A percentile compares a stretch with the other conserved stretches of the same genome.
Conservation (phyloP, 1,284 basidiomycete species). For the Erythrobasidium hasegawianum region DNA sequence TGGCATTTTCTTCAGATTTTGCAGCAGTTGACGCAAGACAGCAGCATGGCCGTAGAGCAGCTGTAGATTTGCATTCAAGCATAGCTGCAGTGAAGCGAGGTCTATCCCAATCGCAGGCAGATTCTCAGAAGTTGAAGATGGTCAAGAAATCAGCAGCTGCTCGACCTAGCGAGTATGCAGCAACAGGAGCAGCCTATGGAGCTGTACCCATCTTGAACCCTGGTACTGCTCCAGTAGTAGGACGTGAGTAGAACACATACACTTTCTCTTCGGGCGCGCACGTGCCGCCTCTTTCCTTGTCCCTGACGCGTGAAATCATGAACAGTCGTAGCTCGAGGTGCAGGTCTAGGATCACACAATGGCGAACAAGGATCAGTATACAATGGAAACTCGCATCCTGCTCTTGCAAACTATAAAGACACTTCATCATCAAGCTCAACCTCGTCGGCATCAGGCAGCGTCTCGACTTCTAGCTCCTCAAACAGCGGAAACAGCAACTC, state of each 20-base stretch:
- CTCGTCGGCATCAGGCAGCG: too few relatives aligned
- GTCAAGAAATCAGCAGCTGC: slow-evolving; percentile 22
- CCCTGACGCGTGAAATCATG: neutral
- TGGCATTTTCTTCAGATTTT: too few relatives aligned
- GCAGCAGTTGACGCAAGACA: too few relatives aligned
- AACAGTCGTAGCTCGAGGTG: neutral
- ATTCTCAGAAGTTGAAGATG: slow-evolving; percentile 5
- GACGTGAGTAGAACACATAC: too few relatives aligned
- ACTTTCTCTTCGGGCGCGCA: too few relatives aligned
- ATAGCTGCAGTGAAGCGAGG: too few relatives aligned
- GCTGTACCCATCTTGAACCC: slow-evolving; percentile 31
- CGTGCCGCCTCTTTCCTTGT: neutral
- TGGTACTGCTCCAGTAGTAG: slow-evolving; percentile 28
- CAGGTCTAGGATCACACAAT: slow-evolving; percentile 13
- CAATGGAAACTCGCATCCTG: neutral
- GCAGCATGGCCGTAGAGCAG: too few relatives aligned
- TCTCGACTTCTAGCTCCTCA: neutral
- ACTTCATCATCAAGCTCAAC: neutral
- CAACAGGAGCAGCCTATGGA: slow-evolving; percentile 10
- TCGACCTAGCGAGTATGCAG: neutral
- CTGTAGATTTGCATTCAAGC: too few relatives aligned
- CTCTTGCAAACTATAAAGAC: neutral
- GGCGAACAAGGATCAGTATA: slow-evolving; percentile 20
- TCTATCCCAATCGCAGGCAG: too few relatives aligned
- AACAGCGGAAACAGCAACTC: neutral